Evolutionary conservation across 2,329 filamentous ascomycete genomes (phyloP).

Genomic region (Gaeumannomyces tritici): DNA sequence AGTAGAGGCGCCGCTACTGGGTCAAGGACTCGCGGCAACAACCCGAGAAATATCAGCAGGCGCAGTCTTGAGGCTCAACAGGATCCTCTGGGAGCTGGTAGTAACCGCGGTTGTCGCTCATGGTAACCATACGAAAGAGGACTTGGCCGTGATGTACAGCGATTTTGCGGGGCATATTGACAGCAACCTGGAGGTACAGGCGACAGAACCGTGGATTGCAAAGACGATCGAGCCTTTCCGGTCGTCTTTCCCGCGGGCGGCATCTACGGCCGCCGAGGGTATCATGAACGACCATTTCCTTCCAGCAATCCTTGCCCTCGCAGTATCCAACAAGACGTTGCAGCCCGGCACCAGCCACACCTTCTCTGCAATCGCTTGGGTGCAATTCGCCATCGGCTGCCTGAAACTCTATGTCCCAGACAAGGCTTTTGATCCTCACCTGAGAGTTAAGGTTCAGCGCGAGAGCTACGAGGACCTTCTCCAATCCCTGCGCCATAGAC

Average conservation of each 20-base stretch:
- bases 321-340: slow-evolving; percentile 19
- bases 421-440: slow-evolving; percentile 72
- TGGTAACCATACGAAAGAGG: slow-evolving; percentile 10
- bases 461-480: slow-evolving; percentile 47
- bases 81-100: slow-evolving; percentile 36
- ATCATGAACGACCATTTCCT: slow-evolving; percentile 32
- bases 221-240: neutral
- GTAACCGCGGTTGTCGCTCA: slow-evolving; percentile 29
- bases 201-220: neutral
- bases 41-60: slow-evolving; percentile 39
- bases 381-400: slow-evolving; percentile 64
- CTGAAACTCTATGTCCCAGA: slow-evolving; percentile 79
- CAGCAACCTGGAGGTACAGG: neutral
- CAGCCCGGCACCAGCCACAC: slow-evolving; percentile 13
- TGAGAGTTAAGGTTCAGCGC: slow-evolving; percentile 56
- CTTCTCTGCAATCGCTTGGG: slow-evolving; percentile 55
- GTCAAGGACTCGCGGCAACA: slow-evolving; percentile 41
- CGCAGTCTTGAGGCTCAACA: slow-evolving; percentile 37
- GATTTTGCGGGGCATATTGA: neutral
- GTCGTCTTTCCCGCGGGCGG: neutral
- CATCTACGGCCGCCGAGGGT: slow-evolving; percentile 6
- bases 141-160: neutral
- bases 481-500: slow-evolving; percentile 41
- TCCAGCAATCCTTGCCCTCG: slow-evolving; percentile 34
- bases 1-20: slow-evolving; percentile 52